A percentile compares a stretch with the other conserved stretches of the same genome.
phyloP scores from a whole-genome alignment of 2,329 filamentous ascomycete genomes.

The Penicillium polonicum region DNA sequence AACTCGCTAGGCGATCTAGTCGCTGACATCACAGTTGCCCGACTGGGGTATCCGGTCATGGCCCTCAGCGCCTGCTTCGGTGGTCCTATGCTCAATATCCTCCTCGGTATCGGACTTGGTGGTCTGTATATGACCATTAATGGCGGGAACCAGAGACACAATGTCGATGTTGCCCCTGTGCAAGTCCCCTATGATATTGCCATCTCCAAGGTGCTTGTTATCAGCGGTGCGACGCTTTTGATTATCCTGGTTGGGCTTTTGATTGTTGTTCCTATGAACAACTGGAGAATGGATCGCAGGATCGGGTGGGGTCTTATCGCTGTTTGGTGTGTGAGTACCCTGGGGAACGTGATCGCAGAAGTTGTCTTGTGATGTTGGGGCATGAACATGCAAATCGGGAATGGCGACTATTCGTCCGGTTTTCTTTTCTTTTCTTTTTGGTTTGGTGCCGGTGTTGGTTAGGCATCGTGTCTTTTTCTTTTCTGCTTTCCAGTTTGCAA shows the following conservation, averaged over 20 bases:
- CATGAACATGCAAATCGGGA: neutral
- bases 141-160: constrained; percentile 13
- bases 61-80: constrained; percentile 91
- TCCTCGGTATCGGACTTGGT: constrained; percentile 88
- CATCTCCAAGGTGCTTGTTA: constrained; percentile 78
- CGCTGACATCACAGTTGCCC: constrained; percentile 89
- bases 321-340: constrained; percentile 77
- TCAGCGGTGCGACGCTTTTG: constrained; percentile 80
- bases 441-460: neutral
- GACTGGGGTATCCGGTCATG: constrained; percentile 95
- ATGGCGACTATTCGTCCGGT: neutral
- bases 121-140: constrained; percentile 85
- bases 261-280: constrained; percentile 77
- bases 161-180: constrained; percentile 2
- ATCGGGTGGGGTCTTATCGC: constrained; percentile 79
- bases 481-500: neutral
- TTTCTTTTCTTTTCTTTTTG: neutral
- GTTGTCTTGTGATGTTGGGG: constrained; percentile 39
- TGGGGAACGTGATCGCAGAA: constrained; percentile 79
- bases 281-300: constrained; percentile 77
- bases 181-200: constrained; percentile 72
- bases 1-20: constrained; percentile 94
- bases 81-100: constrained; percentile 96
- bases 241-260: constrained; percentile 76
- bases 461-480: no score